These are phyloP conservation scores for Jatropha curcas DNA, from an alignment of 345 rosid genomes.

Conservation along the genomic window DNA sequence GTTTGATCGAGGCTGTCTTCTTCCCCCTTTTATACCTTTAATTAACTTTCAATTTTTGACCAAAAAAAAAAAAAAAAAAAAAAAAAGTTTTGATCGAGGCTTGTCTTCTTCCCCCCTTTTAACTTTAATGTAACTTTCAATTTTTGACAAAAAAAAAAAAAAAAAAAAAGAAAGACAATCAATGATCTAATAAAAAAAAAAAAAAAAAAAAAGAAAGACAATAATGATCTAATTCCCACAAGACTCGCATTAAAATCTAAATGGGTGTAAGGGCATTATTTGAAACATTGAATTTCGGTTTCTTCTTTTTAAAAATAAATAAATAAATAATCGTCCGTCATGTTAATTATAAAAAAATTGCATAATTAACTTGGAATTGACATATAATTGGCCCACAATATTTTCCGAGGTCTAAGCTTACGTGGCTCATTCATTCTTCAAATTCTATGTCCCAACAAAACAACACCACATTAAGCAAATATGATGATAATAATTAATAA, in stretches of 20 bases:
- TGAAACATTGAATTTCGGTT: background rate
- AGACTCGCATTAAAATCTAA: background rate
- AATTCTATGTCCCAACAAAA: background rate
- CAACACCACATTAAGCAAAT: background rate
- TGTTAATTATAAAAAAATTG: background rate
- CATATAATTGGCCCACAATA: background rate
- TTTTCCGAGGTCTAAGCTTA: conserved; percentile 14
- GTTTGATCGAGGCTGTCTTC: conserved; percentile 9
- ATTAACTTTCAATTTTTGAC: conserved; percentile 17
- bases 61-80: too few species aligned
- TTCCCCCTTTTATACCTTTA: conserved; percentile 13
- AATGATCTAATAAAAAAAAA: too few species aligned
- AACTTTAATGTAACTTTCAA: too few species aligned
- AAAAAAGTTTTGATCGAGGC: too few species aligned
- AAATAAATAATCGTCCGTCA: background rate
- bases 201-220: conserved; percentile 5
- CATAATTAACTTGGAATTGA: background rate
- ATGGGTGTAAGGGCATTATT: background rate
- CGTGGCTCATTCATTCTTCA: conserved; percentile 4
- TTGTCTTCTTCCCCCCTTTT: too few species aligned
- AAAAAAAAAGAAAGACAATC: too few species aligned
- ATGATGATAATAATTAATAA: too few species aligned
- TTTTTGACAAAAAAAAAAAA: too few species aligned
- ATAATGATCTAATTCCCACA: background rate
- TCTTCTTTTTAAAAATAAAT: background rate